Conservation (phyloP, 2,329 filamentous ascomycete species). For the Septoria petroselini region DNA sequence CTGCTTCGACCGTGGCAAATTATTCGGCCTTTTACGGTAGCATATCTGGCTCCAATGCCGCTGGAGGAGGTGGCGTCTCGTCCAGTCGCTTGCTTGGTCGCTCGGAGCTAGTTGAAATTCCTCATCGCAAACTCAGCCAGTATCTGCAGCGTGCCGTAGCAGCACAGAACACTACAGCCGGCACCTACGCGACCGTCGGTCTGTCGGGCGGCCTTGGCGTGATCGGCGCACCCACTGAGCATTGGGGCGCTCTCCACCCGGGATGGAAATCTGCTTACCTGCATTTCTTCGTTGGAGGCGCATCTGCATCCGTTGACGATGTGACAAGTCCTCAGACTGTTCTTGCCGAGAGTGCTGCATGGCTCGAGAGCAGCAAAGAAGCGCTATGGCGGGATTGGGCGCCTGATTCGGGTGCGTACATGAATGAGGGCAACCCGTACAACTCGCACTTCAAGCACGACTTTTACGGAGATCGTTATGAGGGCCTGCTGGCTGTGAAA, state of each 20-base stretch:
- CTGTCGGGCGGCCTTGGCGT: constrained; percentile 34
- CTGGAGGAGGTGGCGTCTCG: constrained; percentile 36
- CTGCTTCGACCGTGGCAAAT: constrained; percentile 30
- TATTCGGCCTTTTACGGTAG: constrained; percentile 30
- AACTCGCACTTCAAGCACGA: constrained; percentile 43
- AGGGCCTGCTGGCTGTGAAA: constrained; percentile 41
- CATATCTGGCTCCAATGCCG: constrained; percentile 31
- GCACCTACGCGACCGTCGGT: constrained; percentile 32
- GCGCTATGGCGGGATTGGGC: constrained; percentile 38
- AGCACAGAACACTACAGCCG: constrained; percentile 24
- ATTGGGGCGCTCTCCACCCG: constrained; percentile 32
- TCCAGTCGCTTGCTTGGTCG: constrained; percentile 40
- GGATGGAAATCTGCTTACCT: constrained; percentile 40
- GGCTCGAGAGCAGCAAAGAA: constrained; percentile 27
- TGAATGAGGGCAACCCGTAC: constrained; percentile 45
- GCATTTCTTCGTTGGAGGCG: constrained; percentile 35
- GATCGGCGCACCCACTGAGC: constrained; percentile 28
- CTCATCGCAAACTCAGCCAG: constrained; percentile 5
- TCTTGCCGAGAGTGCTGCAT: constrained; percentile 19
- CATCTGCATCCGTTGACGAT: constrained; percentile 9
- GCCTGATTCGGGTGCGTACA: constrained; percentile 42
- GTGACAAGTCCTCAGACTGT: constrained; percentile 16
- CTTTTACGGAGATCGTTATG: constrained; percentile 46
- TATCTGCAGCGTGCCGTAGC: constrained; percentile 23
- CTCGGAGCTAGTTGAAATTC: constrained; percentile 31